Conservation (phyloP, 2,329 filamentous ascomycete species). For the Apiospora hydei region DNA sequence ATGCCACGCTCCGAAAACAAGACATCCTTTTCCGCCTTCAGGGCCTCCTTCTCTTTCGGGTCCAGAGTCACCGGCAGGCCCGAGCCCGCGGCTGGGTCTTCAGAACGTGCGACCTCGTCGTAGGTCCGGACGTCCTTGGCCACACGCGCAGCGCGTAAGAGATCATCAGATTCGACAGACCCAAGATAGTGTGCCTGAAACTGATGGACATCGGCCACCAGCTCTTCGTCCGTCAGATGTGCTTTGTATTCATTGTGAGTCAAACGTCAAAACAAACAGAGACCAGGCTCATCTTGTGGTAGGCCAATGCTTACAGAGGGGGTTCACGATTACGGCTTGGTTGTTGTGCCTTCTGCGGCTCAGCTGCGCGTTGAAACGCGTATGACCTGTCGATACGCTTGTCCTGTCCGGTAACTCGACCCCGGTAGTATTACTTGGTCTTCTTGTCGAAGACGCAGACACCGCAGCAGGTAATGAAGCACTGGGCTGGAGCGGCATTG, state of each 20-base stretch:
- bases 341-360: conserved; percentile 42
- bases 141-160: conserved; percentile 49
- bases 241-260: conserved; percentile 38
- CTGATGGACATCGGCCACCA: conserved; percentile 44
- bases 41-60: conserved; percentile 46
- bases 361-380: conserved; percentile 35
- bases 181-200: conserved; percentile 35
- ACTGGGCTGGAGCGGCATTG: background rate
- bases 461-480: background rate
- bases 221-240: conserved; percentile 46
- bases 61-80: conserved; percentile 45
- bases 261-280: background rate
- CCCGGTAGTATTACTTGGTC: background rate
- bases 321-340: conserved; percentile 47
- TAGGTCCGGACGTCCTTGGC: conserved; percentile 50
- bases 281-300: background rate
- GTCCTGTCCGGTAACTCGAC: background rate
- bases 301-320: conserved; percentile 36
- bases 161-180: background rate
- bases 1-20: conserved; percentile 50
- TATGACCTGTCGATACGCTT: conserved; percentile 26
- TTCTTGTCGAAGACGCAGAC: background rate
- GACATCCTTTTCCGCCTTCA: conserved; percentile 48
- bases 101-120: conserved; percentile 45
- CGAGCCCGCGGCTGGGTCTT: conserved; percentile 30